phyloP scores from a whole-genome alignment of 2,329 filamentous ascomycete species.

The Fusarium nygamai region DNA sequence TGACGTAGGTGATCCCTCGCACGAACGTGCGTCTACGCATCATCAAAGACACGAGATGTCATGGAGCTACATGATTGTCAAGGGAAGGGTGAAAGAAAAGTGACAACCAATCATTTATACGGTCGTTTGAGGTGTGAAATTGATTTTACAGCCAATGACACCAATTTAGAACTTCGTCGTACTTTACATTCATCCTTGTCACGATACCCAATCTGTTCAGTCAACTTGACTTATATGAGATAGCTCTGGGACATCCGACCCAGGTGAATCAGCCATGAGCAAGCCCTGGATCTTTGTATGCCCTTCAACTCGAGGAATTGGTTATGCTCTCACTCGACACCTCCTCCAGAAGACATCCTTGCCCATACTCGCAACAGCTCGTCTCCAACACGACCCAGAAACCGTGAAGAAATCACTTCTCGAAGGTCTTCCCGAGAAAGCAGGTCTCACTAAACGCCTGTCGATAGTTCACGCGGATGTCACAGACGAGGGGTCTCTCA shows the following conservation, averaged over 20 bases:
- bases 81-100: neutral
- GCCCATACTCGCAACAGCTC: slow-evolving; percentile 60
- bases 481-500: slow-evolving; percentile 70
- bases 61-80: neutral
- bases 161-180: neutral
- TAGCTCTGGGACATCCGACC: neutral
- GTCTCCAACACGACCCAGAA: slow-evolving; percentile 46
- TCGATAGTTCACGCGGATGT: slow-evolving; percentile 57
- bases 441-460: slow-evolving; percentile 48
- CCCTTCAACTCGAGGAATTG: slow-evolving; percentile 60
- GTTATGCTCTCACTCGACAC: slow-evolving; percentile 59
- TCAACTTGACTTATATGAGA: neutral
- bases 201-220: neutral
- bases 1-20: slow-evolving; percentile 24
- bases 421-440: slow-evolving; percentile 38
- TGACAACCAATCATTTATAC: neutral
- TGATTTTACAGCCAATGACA: neutral
- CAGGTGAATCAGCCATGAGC: slow-evolving; percentile 47
- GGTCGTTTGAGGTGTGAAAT: neutral
- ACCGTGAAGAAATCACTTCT: slow-evolving; percentile 50
- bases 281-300: slow-evolving; percentile 62
- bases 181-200: neutral
- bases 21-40: slow-evolving; percentile 29
- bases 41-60: slow-evolving; percentile 24
- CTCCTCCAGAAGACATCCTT: slow-evolving; percentile 58